Base-by-base conservation (phyloP, 1,284 basidiomycete species). In the Ganoderma lingzhi region DNA sequence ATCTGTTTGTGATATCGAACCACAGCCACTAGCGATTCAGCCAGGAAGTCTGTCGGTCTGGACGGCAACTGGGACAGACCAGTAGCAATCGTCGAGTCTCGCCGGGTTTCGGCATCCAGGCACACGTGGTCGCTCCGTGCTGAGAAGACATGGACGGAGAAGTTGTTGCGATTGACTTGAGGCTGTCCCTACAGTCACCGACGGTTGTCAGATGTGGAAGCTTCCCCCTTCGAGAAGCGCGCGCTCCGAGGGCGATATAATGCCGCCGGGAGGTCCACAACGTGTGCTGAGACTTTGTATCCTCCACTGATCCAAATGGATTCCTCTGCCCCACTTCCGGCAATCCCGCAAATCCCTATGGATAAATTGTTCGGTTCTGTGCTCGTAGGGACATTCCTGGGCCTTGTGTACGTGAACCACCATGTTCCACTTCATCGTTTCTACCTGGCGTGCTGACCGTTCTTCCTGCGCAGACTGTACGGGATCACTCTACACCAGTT, bases 191-290 rank as follows among this genome's bases (percentile, higher is more conserved):
- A 12, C 48, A 51, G 28, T 51, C 48, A 28, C 23, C 48, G 48
- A 51, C 48, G 48, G 48, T 51, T 51, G 48, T 51, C 48, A 51
- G 48, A 51, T 28, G 48, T 14, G 23, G 48, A 51, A 51, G 48
- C 10, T 51, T 51, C 48, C 10, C 14, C 23, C 10, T 28, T 51
- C 23, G 23, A 51, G 48, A 28, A 28, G 48, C 48, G 12, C 48
- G 23, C 48, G 10, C 48, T 28, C 48, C 3, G 12, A 51, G 48
- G 19, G 9, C 48, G 23, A 51, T 51, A 51, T 51, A 51, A 28
- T 51, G 23, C 48, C 2, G 23, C 4, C 12, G 23, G 48, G 48
- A 19, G 8, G 45, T 14, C 14, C 48, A 23, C 3, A 51, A 14
- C 2, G 23, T 5, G 23, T 28, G 23, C 23, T 14, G 48, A 10